Conservation (phyloP, 345 rosid genomes). For the Citrus glauca region DNA sequence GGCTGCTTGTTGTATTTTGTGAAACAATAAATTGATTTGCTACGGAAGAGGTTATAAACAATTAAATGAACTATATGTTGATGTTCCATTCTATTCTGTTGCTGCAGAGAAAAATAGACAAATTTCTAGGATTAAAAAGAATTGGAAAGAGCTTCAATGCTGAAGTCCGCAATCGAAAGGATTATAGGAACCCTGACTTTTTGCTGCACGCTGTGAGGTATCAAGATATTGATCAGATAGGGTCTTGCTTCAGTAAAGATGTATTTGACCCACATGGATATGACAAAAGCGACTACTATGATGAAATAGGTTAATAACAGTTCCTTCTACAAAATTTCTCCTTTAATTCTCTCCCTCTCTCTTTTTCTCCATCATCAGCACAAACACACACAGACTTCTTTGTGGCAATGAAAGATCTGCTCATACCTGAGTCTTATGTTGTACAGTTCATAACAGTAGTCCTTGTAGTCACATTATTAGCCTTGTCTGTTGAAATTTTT, state of each 20-base stretch:
- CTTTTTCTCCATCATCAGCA: not conserved
- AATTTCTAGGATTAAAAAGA: constrained; percentile 73
- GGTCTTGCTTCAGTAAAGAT: constrained; percentile 91
- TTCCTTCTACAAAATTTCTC: not conserved
- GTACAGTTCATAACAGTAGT: not conserved
- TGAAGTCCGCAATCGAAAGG: constrained; percentile 93
- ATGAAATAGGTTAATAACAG: constrained; percentile 61
- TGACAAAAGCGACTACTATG: constrained; percentile 75
- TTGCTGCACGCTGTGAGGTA: constrained; percentile 88
- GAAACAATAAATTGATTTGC: not conserved
- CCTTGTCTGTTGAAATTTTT: not conserved
- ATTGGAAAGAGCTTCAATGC: constrained; percentile 92
- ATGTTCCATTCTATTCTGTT: constrained; percentile 2
- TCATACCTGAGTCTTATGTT: not conserved
- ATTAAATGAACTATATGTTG: not conserved
- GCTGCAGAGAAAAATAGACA: constrained; percentile 69
- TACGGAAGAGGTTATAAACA: not conserved
- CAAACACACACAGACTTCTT: not conserved
- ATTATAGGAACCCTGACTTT: constrained; percentile 92
- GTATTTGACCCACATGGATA: constrained; percentile 93
- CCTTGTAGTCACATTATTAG: not conserved
- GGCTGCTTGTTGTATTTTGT: not conserved
- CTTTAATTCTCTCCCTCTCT: not conserved
- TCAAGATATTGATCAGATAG: constrained; percentile 88
- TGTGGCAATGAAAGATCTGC: not conserved